These are phyloP conservation scores for Corniculantispora saksenae DNA, from an alignment of 2,329 filamentous ascomycete genomes.

Conservation along the genomic window DNA sequence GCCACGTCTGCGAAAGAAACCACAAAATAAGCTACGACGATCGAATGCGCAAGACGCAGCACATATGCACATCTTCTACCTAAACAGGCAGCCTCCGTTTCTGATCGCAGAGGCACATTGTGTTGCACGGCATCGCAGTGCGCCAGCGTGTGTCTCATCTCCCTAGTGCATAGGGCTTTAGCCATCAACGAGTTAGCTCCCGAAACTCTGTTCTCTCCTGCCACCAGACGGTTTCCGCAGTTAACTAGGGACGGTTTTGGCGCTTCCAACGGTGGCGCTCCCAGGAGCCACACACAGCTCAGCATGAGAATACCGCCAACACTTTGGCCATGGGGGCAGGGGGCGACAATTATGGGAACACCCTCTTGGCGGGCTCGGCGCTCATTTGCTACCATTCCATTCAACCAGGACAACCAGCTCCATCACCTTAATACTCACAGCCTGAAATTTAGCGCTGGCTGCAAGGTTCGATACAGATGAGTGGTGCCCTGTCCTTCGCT, in stretches of 20 bases:
- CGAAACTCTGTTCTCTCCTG: not conserved
- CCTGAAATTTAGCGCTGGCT: conserved; percentile 2
- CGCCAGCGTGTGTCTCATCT: not conserved
- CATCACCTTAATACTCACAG: not conserved
- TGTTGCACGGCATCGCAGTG: too few species aligned
- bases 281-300: not conserved
- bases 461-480: not conserved
- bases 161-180: not conserved
- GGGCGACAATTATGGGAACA: not conserved
- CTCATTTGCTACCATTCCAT: not conserved
- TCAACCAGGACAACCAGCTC: not conserved
- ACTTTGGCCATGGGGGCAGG: not conserved
- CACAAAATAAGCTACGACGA: not conserved
- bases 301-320: conserved; percentile 1
- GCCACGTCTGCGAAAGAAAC: not conserved
- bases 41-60: not conserved
- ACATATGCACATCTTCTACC: not conserved
- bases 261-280: not conserved
- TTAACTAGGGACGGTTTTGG: not conserved
- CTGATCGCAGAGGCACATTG: too few species aligned
- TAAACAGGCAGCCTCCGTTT: not conserved
- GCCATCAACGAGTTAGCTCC: not conserved
- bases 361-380: conserved; percentile 3
- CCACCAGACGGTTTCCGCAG: too few species aligned
- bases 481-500: not conserved